Base-by-base conservation (phyloP, 352 stramenopile species). In the Globisporangium sylvaticum region DNA sequence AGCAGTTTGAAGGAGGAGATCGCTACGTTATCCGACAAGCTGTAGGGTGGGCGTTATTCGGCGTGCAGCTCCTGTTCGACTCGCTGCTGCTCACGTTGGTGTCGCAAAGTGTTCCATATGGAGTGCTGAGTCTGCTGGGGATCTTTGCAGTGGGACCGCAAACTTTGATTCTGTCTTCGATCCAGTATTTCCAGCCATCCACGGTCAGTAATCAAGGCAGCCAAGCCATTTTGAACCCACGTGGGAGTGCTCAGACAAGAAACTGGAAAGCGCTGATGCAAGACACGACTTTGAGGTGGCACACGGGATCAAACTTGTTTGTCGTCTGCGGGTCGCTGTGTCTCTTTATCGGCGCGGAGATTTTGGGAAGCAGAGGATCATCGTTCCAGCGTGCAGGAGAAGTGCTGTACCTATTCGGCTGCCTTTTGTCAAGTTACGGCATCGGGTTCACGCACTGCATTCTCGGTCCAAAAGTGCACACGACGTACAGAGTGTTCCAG, bases 31-130 rank as follows among this genome's bases (percentile, higher is more conserved):
- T 88, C 22, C 78, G 75, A 0, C 80, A 88, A 72, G 78, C 78
- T 3, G 68, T 88, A 6, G 80, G 74, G 10, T 88, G 80, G 80
- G 85, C 76, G 1, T 61, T 88, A 4, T 79, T 87, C 25, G 76
- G 68, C 12, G 69, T 88, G 3, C 71, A 85, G 52, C 50, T 84
- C 1, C 67, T 88, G 0, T 85, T 87, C n/a, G 78, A 87, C 53
- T 79, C 73, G 22, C 50, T 88, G 0, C 63, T 80, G 7, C 59
- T 85, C 2, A 80, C 69, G 4, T 54, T 81, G 3, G 64, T 77
- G 22, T 54, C 68, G 9, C 50, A 70, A 27, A 64, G 60, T 20
- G 24, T 78, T 9, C 74, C 75, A 2, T 58, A 55, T 12, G 78
- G 80, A 7, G 54, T 79, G 2, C 58, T 76, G 39, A 80, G 69